A percentile compares a stretch with the other conserved stretches of the same genome.
These are phyloP conservation scores for Brettanomyces naardenensis DNA, from an alignment of 805 yeast genomes.

Conservation along the genomic window DNA sequence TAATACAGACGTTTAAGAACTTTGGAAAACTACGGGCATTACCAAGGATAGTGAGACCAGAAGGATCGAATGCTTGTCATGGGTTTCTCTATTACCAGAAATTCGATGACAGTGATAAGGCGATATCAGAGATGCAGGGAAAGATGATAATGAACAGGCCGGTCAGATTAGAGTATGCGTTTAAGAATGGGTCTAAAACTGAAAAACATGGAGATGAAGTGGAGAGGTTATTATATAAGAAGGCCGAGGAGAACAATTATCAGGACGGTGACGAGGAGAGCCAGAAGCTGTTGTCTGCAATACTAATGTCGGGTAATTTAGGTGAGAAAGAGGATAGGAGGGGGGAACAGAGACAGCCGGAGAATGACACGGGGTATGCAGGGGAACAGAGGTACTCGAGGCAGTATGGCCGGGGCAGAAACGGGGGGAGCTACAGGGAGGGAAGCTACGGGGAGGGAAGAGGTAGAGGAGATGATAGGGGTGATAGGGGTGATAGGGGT, in stretches of 20 bases:
- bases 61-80: slow-evolving; percentile 35
- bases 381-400: no score
- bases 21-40: slow-evolving; percentile 54
- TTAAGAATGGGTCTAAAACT: slow-evolving; percentile 45
- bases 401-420: no score
- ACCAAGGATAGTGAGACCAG: slow-evolving; percentile 40
- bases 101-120: slow-evolving; percentile 65
- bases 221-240: slow-evolving; percentile 59
- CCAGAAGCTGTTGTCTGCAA: neutral
- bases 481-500: no score
- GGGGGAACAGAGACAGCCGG: neutral
- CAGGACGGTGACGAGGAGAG: slow-evolving; percentile 1
- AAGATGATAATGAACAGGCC: slow-evolving; percentile 61
- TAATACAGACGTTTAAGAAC: slow-evolving; percentile 49
- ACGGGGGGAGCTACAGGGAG: no score
- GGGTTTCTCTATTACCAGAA: slow-evolving; percentile 61
- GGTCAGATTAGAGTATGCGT: slow-evolving; percentile 61
- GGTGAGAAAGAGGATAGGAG: neutral
- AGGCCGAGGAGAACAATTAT: slow-evolving; percentile 19
- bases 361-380: neutral
- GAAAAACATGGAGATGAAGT: slow-evolving; percentile 72
- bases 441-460: no score
- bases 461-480: no score
- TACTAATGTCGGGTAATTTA: neutral
- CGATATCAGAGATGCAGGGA: slow-evolving; percentile 60